Percentiles rank a stretch among this genome's conserved stretches.
These are phyloP conservation scores for Jasminum sambac DNA, from an alignment of 257 asterid genomes.

Conservation along the genomic window DNA sequence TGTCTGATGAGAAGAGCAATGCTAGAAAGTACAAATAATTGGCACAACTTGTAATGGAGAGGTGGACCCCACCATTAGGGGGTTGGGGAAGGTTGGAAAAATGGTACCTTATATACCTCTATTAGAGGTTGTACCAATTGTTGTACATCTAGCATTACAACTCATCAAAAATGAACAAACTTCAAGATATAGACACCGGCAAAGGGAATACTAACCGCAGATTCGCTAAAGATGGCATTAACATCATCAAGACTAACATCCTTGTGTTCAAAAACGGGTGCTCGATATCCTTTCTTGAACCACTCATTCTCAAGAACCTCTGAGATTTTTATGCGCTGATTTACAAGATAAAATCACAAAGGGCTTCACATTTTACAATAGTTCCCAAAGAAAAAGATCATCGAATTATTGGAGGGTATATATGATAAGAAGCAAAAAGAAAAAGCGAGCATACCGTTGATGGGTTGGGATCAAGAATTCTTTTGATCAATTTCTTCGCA, in stretches of 20 bases:
- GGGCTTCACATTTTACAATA: background rate
- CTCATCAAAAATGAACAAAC: background rate
- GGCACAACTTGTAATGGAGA: too few relatives aligned
- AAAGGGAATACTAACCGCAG: constrained; percentile 43
- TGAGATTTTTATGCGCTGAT: constrained; percentile 77
- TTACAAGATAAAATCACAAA: constrained; percentile 12
- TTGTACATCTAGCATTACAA: too few relatives aligned
- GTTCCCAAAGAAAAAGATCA: background rate
- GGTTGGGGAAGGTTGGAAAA: too few relatives aligned
- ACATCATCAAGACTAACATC: constrained; percentile 85
- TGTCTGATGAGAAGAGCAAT: background rate
- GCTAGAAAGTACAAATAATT: too few relatives aligned
- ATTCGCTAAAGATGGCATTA: constrained; percentile 67
- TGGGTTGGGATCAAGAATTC: constrained; percentile 92
- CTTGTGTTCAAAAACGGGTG: constrained; percentile 74
- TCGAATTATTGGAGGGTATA: background rate
- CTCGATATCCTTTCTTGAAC: constrained; percentile 92
- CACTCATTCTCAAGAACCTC: constrained; percentile 86
- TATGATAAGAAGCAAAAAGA: background rate
- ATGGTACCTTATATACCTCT: too few relatives aligned
- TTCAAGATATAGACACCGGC: background rate
- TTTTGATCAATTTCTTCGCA: constrained; percentile 78
- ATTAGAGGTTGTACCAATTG: too few relatives aligned
- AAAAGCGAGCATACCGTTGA: constrained; percentile 54
- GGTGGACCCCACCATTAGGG: too few relatives aligned